Percentiles rank a stretch among this genome's conserved stretches.
phyloP scores from a whole-genome alignment of 495 filamentous ascomycete genomes.

The Mytilinidion resinicola region DNA sequence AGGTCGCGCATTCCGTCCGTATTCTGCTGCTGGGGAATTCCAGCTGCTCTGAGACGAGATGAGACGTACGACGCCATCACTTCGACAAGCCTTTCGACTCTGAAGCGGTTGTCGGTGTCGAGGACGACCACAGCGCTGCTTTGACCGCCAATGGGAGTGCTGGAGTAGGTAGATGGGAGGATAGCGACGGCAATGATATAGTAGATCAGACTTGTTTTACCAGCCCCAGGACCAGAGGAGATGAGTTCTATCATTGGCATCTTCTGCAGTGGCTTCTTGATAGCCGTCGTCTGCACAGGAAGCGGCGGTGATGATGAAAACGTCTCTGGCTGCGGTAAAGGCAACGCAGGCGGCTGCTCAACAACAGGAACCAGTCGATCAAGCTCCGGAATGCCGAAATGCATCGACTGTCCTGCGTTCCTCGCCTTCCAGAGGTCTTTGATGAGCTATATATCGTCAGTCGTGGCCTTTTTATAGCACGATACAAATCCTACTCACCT shows the following conservation, averaged over 20 bases:
- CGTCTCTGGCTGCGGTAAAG: not conserved
- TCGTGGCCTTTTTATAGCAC: not conserved
- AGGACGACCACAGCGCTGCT: conserved; percentile 59
- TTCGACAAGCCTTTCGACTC: conserved; percentile 48
- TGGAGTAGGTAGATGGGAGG: conserved; percentile 40
- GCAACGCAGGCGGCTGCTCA: not conserved
- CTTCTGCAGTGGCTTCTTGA: conserved; percentile 33
- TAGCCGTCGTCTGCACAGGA: conserved; percentile 29
- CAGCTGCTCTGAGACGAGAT: not conserved
- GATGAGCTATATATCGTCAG: conserved; percentile 1
- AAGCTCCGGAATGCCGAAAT: conserved; percentile 42
- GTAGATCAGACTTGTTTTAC: conserved; percentile 64
- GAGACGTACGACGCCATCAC: conserved; percentile 31
- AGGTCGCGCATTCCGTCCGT: conserved; percentile 1
- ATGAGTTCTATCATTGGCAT: conserved; percentile 54
- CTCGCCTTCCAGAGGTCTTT: not conserved
- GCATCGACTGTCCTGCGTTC: not conserved
- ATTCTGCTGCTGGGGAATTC: not conserved
- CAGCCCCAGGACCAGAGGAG: conserved; percentile 44
- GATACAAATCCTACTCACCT: conserved; percentile 46
- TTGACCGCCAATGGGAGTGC: conserved; percentile 40
- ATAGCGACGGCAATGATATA: conserved; percentile 55
- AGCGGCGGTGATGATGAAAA: not conserved
- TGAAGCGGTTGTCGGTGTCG: conserved; percentile 64
- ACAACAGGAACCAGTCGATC: conserved; percentile 42